phyloP scores from a whole-genome alignment of 805 yeast species.

The Starmerella stellata region DNA sequence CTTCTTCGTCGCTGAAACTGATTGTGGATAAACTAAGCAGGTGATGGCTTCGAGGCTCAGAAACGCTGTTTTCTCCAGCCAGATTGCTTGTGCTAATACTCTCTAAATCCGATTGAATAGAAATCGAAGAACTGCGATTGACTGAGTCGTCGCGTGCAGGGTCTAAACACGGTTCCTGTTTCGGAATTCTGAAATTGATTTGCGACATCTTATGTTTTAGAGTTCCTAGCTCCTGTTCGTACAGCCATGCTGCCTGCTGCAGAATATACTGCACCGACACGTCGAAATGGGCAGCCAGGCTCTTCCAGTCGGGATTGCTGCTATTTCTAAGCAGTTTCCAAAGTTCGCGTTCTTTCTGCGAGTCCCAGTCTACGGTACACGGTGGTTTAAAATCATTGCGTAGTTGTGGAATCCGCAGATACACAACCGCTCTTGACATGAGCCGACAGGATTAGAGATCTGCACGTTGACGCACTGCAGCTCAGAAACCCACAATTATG shows the following conservation, averaged over 20 bases:
- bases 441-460: no score
- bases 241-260: constrained; percentile 29
- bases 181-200: constrained; percentile 1
- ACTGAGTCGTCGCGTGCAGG: no score
- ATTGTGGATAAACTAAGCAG: not conserved
- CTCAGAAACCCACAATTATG: no score
- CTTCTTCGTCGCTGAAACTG: not conserved
- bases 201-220: constrained; percentile 22
- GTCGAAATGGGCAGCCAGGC: constrained; percentile 23
- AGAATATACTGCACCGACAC: constrained; percentile 25
- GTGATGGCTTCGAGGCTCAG: no score
- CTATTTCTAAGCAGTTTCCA: constrained; percentile 24
- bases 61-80: no score
- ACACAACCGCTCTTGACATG: constrained; percentile 22
- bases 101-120: no score
- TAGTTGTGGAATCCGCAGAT: constrained; percentile 29
- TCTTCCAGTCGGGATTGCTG: constrained; percentile 23
- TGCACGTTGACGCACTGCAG: no score
- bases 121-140: no score
- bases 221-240: constrained; percentile 25
- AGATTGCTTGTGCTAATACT: no score
- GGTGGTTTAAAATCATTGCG: constrained; percentile 30
- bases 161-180: no score
- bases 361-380: constrained; percentile 21
- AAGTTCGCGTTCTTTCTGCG: constrained; percentile 20